Evolutionary conservation across 1,139 yeast genomes (phyloP).

Genomic region (Candida anutae): DNA sequence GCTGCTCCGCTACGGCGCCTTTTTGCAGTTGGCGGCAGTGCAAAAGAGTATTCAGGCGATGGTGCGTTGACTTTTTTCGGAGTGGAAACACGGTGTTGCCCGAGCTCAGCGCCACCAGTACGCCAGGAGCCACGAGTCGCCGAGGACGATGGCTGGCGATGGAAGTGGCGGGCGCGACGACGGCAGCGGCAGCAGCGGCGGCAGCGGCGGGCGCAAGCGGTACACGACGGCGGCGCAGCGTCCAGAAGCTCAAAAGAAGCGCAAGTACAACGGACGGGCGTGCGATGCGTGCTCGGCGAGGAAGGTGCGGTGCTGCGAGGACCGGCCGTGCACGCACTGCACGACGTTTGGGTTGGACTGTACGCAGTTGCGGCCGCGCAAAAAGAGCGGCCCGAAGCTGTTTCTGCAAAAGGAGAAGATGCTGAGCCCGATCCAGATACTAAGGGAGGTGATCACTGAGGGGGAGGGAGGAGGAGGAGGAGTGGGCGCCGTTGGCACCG

Average conservation of each 20-base stretch:
- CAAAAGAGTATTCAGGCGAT: too few species aligned
- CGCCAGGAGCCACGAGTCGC: neutral
- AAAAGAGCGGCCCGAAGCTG: constrained; percentile 39
- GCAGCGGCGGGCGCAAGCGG: neutral
- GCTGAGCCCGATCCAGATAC: constrained; percentile 22
- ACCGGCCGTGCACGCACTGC: constrained; percentile 37
- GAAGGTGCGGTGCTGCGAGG: constrained; percentile 35
- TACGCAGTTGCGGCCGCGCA: constrained; percentile 31
- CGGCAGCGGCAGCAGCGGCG: neutral
- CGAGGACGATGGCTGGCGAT: neutral
- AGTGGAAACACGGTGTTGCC: too few species aligned
- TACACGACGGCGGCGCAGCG: neutral
- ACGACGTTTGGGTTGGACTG: constrained; percentile 28
- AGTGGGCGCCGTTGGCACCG: neutral
- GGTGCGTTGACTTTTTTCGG: too few species aligned
- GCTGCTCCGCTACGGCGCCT: too few species aligned
- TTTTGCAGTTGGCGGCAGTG: too few species aligned
- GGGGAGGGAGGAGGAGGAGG: neutral
- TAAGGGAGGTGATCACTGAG: constrained; percentile 7
- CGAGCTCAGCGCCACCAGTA: neutral
- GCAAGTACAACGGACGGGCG: constrained; percentile 13
- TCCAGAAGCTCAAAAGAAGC: constrained; percentile 4
- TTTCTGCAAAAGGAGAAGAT: constrained; percentile 28
- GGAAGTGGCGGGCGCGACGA: neutral
- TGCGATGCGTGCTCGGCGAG: constrained; percentile 42